Evolutionary conservation across 1,139 yeast genomes (phyloP).

Genomic region (Citeromyces siamensis): DNA sequence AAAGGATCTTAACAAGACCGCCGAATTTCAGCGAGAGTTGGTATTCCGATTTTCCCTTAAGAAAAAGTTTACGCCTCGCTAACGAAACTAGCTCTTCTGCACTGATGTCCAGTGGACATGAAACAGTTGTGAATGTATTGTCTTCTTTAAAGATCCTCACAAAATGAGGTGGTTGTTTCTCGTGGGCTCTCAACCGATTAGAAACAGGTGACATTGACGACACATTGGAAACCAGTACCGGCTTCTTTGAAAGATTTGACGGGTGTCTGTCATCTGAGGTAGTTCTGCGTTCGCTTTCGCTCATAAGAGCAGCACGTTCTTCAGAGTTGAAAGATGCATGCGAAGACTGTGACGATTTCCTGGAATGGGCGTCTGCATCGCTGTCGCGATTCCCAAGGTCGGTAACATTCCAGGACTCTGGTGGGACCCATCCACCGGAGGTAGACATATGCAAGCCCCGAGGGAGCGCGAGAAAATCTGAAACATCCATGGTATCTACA

Average conservation of each 20-base stretch:
- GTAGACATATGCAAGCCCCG: background rate
- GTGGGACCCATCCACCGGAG: conserved; percentile 2
- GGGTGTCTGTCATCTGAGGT: background rate
- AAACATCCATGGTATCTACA: background rate
- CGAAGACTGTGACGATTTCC: background rate
- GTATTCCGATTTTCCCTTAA: conserved; percentile 58
- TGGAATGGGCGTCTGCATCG: background rate
- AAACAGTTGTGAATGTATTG: conserved; percentile 23
- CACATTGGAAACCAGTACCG: background rate
- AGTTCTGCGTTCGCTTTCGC: background rate
- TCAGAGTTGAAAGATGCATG: background rate
- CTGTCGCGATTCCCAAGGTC: background rate
- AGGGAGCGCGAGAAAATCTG: background rate
- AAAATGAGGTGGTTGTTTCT: conserved; percentile 32
- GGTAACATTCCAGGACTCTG: conserved; percentile 1
- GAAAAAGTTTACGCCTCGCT: conserved; percentile 65
- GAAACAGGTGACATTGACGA: background rate
- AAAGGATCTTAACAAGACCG: conserved; percentile 61
- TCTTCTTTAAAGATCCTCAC: conserved; percentile 31
- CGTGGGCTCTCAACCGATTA: conserved; percentile 9
- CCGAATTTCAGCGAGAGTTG: conserved; percentile 77
- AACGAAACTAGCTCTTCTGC: conserved; percentile 59
- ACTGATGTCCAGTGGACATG: conserved; percentile 51
- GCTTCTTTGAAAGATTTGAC: background rate
- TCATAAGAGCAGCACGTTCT: background rate